Percentiles rank a stretch among this genome's conserved stretches.
phyloP scores from a whole-genome alignment of 306 rosid genomes.

The Trifolium fragiferum region DNA sequence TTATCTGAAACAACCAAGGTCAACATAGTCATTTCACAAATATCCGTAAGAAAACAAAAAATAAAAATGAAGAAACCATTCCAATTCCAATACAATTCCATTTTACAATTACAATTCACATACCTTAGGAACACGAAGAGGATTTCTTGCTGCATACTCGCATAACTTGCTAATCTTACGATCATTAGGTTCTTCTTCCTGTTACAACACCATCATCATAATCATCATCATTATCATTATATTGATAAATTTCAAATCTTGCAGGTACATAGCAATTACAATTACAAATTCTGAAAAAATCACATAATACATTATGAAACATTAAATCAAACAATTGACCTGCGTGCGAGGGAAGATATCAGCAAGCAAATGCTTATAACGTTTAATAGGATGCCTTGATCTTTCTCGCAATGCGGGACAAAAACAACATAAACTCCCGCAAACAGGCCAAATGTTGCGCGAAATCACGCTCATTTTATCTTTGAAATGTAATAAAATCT shows the following conservation, averaged over 20 bases:
- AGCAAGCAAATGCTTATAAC: slow-evolving; percentile 76
- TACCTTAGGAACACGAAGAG: slow-evolving; percentile 91
- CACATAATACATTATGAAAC: neutral
- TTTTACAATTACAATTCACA: neutral
- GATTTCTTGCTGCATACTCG: slow-evolving; percentile 81
- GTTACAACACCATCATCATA: slow-evolving; percentile 31
- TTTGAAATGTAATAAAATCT: neutral
- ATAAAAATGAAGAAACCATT: neutral
- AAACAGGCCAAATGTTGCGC: slow-evolving; percentile 74
- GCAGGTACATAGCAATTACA: neutral
- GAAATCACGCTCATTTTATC: slow-evolving; percentile 68
- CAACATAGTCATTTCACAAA: slow-evolving; percentile 6
- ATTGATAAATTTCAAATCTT: neutral
- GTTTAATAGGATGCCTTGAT: slow-evolving; percentile 84
- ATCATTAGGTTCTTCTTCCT: slow-evolving; percentile 88
- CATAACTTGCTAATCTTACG: slow-evolving; percentile 79
- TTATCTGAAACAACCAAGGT: slow-evolving; percentile 59
- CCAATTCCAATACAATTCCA: neutral
- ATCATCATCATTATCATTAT: neutral
- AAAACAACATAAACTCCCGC: slow-evolving; percentile 79
- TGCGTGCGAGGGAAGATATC: slow-evolving; percentile 77
- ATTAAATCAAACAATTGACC: slow-evolving; percentile 32
- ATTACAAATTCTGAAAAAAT: neutral
- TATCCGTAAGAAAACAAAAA: neutral
- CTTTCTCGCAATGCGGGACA: slow-evolving; percentile 79